These are phyloP conservation scores for Citrus cavaleriei DNA, from an alignment of 345 rosid genomes.

Conservation along the genomic window DNA sequence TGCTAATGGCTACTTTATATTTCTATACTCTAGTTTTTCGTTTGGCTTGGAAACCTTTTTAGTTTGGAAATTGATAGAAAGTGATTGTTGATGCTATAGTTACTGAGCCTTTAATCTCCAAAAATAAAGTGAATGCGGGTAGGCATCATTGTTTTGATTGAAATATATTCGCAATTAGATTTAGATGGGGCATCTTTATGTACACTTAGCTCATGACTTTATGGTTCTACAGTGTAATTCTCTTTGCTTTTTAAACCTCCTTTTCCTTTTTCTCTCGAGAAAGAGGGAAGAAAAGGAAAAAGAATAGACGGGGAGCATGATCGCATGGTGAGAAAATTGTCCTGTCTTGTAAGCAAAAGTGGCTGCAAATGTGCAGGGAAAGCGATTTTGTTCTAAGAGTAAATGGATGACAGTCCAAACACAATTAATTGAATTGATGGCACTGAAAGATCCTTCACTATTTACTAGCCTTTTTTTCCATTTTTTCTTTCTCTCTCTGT, in stretches of 20 bases:
- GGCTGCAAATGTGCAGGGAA: conserved; percentile 48
- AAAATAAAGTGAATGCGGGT: conserved; percentile 22
- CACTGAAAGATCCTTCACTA: conserved; percentile 35
- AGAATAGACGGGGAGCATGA: conserved; percentile 26
- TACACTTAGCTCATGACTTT: conserved; percentile 29
- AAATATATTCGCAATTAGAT: conserved; percentile 54
- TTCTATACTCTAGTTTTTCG: conserved; percentile 26
- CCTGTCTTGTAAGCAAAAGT: conserved; percentile 53
- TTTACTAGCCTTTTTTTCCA: not conserved
- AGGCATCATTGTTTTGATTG: conserved; percentile 52
- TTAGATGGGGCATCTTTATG: conserved; percentile 25
- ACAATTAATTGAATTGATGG: conserved; percentile 43
- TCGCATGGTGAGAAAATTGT: conserved; percentile 40
- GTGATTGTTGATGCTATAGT: conserved; percentile 26
- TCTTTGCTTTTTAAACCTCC: conserved; percentile 18
- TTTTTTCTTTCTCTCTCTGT: not conserved
- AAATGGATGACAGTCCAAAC: conserved; percentile 70
- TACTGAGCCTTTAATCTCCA: conserved; percentile 11
- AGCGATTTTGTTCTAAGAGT: conserved; percentile 30
- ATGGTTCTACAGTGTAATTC: conserved; percentile 31
- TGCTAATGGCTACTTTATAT: conserved; percentile 35
- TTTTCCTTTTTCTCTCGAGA: conserved; percentile 25
- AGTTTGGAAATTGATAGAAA: conserved; percentile 55
- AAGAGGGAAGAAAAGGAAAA: conserved; percentile 7
- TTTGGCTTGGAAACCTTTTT: conserved; percentile 51